Percentiles rank a stretch among this genome's conserved stretches.
Conservation (phyloP, 108 stramenopile species). For the Schizochytrium sp. region DNA sequence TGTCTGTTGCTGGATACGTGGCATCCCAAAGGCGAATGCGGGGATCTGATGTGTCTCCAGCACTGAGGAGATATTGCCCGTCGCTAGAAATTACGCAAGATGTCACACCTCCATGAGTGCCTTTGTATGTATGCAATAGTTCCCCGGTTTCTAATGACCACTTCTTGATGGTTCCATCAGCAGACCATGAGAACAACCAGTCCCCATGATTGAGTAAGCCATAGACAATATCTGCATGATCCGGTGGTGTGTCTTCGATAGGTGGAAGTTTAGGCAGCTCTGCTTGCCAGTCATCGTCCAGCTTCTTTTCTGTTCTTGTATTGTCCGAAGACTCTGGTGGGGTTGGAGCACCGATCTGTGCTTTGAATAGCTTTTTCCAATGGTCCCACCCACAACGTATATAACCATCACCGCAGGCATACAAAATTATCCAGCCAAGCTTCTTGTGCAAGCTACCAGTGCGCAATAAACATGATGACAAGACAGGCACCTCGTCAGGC, state of each 20-base stretch:
- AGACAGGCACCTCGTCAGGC: background rate
- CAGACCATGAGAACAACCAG: conserved; percentile 12
- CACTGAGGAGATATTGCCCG: background rate
- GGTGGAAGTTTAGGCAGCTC: background rate
- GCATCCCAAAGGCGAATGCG: conserved; percentile 43
- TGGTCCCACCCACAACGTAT: conserved; percentile 46
- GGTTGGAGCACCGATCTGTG: background rate
- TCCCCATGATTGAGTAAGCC: background rate
- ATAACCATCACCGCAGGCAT: conserved; percentile 38
- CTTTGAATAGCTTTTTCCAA: background rate
- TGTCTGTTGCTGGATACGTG: background rate
- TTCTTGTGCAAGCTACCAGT: background rate
- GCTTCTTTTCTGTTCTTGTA: background rate
- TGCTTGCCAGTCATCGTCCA: background rate
- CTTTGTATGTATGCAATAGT: background rate
- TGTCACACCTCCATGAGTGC: background rate
- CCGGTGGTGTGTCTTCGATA: background rate
- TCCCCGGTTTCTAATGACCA: conserved; percentile 18
- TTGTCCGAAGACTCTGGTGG: background rate
- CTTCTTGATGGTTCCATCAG: conserved; percentile 25
- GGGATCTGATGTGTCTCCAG: conserved; percentile 16
- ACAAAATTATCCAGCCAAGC: background rate
- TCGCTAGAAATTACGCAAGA: background rate
- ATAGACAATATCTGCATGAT: conserved; percentile 12
- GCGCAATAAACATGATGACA: background rate